Base-by-base conservation (phyloP, 2,329 filamentous ascomycete species). In the Talaromyces sp. region DNA sequence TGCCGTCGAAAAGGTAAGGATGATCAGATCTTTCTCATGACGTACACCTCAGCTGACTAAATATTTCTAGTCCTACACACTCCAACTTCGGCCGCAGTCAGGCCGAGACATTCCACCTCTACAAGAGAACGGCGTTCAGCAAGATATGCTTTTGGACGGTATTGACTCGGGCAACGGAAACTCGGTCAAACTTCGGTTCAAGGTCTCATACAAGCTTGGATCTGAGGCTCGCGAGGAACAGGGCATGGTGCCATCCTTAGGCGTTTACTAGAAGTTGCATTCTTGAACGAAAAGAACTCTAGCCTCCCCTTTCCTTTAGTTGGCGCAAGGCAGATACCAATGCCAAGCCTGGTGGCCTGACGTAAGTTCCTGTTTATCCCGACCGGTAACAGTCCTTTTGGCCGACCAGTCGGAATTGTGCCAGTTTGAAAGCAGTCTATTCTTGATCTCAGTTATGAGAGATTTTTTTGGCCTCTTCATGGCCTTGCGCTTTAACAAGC, bases 111-210 rank as follows among this genome's bases (percentile, higher is more conserved):
- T 99, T 44, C 77, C 82, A 16, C 88, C 93, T 1, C 73, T 79
- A 11, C 87, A 90, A 66, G 85, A 87, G 69, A 83, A 83, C 64
- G 92, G 91, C 24, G 86, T 99, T 47, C 89, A 86, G 32, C 94
- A 97, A 74, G 82, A 85, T 16, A 91, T 97, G 57, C 79, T 87
- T 42, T 79, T 97, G 22, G 85, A 90, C 62, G 86, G 91, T 1
- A 87, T 91, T 1, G 85, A 91, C 63, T 77, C 76, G 57, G 80
- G 84, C 39, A 89, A 88, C 67, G 94, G 94, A 1, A 86, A 85
- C 51, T 82, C 80, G n/a, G 86, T 95, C 55, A 96, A 95, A 76
- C 84, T 99, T 75, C 81, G 94, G 57, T 99, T 92, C 90, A 90
- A 90, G 64, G 85, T 90, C 22, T 85, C 87, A 4, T 97, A 97